Base-by-base conservation (phyloP, 1,139 yeast species). In the Suhomyces coccinellae region DNA sequence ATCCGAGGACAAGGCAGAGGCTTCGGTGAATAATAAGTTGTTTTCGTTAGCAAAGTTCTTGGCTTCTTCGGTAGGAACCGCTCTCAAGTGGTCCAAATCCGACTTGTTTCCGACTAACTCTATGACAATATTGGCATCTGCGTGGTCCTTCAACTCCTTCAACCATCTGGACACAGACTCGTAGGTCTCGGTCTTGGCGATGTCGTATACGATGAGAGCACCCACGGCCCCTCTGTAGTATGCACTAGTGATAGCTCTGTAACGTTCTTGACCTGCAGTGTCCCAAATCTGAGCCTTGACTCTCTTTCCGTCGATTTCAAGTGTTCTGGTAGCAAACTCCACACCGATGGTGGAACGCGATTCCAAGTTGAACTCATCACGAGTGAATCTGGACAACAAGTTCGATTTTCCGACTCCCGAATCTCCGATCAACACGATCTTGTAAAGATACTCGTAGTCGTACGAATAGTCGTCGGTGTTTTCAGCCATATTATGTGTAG, bases 251-350 rank as follows among this genome's bases (percentile, higher is more conserved):
- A 93, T 93, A 43, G 99, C 98, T 59, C 99, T 82, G 73, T 93
- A 93, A 64, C 99, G 82, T 69, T 93, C 99, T 73, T 93, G 99
- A 49, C 99, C 99, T 2, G 99, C 99, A 26, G 99, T 93, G 67
- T 93, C 99, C 99, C 99, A 93, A 62, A 93, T 90, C 68, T 95
- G 99, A 8, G 98, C 97, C 69, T 93, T 93, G 61, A 95, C 90
- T 62, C 95, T 79, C 69, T 91, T 93, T 49, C 95, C 96, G 59
- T 93, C 98, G 46, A 93, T 91, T 59, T 87, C 95, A 46, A 93
- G 83, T 3, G 98, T 91, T 66, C 97, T 80, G 33, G 98, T 95
- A 38, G 98, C 98, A 74, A 93, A 95, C 67, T 95, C 99, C 40
- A 93, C 99, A 41, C 99, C 99, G 60, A 93, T 95, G 22, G 99